phyloP scores from a whole-genome alignment of 2,329 filamentous ascomycete genomes.

The Daldinia sp. region DNA sequence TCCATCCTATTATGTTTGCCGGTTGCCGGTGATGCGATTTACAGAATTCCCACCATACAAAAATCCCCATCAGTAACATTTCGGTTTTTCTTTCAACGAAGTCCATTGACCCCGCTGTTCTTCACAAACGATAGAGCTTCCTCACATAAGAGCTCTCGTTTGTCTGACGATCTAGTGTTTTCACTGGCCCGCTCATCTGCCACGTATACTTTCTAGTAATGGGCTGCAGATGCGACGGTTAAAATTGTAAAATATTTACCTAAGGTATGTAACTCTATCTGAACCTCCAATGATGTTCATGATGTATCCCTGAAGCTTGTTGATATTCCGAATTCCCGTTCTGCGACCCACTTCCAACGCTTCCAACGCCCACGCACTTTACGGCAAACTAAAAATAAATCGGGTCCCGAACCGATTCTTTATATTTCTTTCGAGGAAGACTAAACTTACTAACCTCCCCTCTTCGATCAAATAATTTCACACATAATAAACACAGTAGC shows the following conservation, averaged over 20 bases:
- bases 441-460: not conserved
- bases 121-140: not conserved
- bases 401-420: slow-evolving; percentile 28
- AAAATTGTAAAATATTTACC: slow-evolving; percentile 10
- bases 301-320: slow-evolving; percentile 29
- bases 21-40: not conserved
- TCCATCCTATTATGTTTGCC: not conserved
- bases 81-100: slow-evolving; percentile 2
- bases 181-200: slow-evolving; percentile 28
- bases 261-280: not conserved
- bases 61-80: slow-evolving; percentile 1
- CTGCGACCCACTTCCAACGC: slow-evolving; percentile 35
- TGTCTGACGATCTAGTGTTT: slow-evolving; percentile 24
- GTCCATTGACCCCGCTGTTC: slow-evolving; percentile 6
- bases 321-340: slow-evolving; percentile 23
- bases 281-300: slow-evolving; percentile 27
- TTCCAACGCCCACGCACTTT: slow-evolving; percentile 19
- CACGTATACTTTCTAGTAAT: slow-evolving; percentile 34
- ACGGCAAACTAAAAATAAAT: slow-evolving; percentile 29
- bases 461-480: slow-evolving; percentile 5
- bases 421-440: slow-evolving; percentile 10
- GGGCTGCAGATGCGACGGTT: slow-evolving; percentile 31
- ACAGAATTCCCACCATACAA: not conserved
- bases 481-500: slow-evolving; percentile 6
- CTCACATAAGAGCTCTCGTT: slow-evolving; percentile 12